Percentiles rank a stretch among this genome's conserved stretches.
phyloP scores from a whole-genome alignment of 331 rosid genomes.

The Phaseolus coccineus region DNA sequence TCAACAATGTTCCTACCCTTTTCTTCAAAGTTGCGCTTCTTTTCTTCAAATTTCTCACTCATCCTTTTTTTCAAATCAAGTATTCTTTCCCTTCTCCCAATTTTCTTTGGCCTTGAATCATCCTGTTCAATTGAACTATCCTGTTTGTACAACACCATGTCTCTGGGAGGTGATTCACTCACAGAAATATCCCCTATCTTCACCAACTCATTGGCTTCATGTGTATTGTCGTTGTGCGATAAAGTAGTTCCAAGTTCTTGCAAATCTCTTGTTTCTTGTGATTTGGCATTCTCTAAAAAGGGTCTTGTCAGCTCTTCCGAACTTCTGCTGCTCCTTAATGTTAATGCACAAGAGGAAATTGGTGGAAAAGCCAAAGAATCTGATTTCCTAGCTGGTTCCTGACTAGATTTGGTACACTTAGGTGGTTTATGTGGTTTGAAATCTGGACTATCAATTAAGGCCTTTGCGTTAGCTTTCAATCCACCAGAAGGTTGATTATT shows the following conservation, averaged over 20 bases:
- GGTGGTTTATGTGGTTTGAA: conserved; percentile 38
- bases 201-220: conserved; percentile 52
- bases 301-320: conserved; percentile 56
- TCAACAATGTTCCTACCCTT: conserved; percentile 79
- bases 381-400: conserved; percentile 53
- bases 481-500: conserved; percentile 45
- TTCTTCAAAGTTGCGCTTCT: conserved; percentile 84
- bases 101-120: conserved; percentile 60
- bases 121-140: conserved; percentile 51
- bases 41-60: conserved; percentile 91
- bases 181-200: conserved; percentile 45
- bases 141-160: conserved; percentile 45
- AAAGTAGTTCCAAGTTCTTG: conserved; percentile 47
- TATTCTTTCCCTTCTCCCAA: conserved; percentile 83
- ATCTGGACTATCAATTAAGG: conserved; percentile 49
- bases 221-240: conserved; percentile 46
- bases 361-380: conserved; percentile 45
- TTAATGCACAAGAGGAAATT: conserved; percentile 33
- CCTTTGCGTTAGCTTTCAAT: conserved; percentile 48
- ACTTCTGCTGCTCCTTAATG: conserved; percentile 48
- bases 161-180: conserved; percentile 45
- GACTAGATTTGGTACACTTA: conserved; percentile 42
- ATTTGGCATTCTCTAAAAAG: conserved; percentile 53
- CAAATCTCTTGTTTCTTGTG: conserved; percentile 42
- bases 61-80: conserved; percentile 77